A percentile compares a stretch with the other conserved stretches of the same genome.
phyloP scores from a whole-genome alignment of 768 basidiomycete species.

The Auricularia heimuer region DNA sequence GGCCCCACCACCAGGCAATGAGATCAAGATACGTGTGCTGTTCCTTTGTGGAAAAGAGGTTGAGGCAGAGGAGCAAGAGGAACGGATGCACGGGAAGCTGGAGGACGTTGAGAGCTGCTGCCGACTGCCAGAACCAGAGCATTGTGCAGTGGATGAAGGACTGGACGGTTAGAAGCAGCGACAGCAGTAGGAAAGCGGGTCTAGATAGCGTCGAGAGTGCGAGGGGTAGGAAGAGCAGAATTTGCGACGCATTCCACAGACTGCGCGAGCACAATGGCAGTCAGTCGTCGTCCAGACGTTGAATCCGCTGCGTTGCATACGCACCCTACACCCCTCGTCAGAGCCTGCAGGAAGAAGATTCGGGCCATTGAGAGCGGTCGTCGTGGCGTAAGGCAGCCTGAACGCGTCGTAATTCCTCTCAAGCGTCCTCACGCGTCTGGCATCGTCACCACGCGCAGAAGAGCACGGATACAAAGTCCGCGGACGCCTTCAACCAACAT shows the following conservation, averaged over 20 bases:
- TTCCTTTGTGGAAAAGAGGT: constrained; percentile 52
- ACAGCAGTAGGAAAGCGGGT: constrained; percentile 71
- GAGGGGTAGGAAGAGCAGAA: constrained; percentile 73
- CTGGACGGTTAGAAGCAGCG: constrained; percentile 65
- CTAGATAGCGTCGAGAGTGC: constrained; percentile 76
- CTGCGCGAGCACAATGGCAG: constrained; percentile 24
- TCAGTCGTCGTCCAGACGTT: neutral
- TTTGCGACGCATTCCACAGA: constrained; percentile 67
- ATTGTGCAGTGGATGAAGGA: constrained; percentile 77
- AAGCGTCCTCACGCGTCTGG: neutral
- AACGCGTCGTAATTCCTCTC: neutral
- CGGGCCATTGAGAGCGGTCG: neutral
- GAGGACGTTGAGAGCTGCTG: constrained; percentile 55
- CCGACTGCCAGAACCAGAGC: constrained; percentile 46
- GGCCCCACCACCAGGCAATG: constrained; percentile 64
- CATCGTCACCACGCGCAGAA: neutral
- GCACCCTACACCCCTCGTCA: neutral
- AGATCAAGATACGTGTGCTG: constrained; percentile 47
- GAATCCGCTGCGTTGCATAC: neutral
- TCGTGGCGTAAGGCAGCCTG: neutral
- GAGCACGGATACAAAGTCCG: neutral
- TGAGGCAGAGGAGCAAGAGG: constrained; percentile 79
- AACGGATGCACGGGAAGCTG: constrained; percentile 85
- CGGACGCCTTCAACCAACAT: no score
- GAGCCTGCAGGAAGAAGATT: neutral